phyloP scores from a whole-genome alignment of 163 green algal species.

The Chlorella variabilis region DNA sequence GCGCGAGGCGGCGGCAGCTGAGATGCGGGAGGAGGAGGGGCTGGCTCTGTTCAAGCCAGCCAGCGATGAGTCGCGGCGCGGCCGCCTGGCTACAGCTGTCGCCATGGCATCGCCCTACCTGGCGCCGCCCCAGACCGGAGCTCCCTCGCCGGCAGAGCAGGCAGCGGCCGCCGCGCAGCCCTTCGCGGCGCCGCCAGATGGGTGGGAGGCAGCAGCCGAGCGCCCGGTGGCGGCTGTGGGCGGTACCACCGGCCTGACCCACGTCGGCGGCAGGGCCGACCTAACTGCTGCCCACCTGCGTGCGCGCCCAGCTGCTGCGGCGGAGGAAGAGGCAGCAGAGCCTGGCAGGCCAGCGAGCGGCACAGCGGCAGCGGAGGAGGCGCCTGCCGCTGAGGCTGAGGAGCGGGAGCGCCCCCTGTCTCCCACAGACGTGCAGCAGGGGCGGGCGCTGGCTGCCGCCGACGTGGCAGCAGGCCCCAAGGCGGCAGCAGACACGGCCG shows the following conservation, averaged over 20 bases:
- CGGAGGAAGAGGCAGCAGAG: neutral
- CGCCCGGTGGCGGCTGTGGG: constrained; percentile 6
- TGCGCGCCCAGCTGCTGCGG: neutral
- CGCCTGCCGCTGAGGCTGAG: neutral
- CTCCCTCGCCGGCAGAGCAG: neutral
- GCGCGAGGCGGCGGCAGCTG: neutral
- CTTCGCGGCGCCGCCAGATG: neutral
- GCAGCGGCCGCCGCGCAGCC: neutral
- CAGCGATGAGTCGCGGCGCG: neutral
- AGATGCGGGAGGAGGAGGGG: neutral
- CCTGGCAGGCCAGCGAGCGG: neutral
- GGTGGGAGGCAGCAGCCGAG: neutral
- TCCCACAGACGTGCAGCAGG: neutral
- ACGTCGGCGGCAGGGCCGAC: neutral
- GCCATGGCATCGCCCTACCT: constrained; percentile 1
- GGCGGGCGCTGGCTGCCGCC: neutral
- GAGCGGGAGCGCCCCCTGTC: neutral
- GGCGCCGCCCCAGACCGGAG: neutral
- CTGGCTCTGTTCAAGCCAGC: neutral
- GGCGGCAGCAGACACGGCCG: neutral
- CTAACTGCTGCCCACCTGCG: neutral
- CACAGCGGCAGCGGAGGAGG: neutral
- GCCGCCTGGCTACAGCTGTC: neutral
- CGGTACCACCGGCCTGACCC: neutral
- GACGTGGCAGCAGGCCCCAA: constrained; percentile 2